Base-by-base conservation (phyloP, 1,139 yeast species). In the Diutina siamensis region DNA sequence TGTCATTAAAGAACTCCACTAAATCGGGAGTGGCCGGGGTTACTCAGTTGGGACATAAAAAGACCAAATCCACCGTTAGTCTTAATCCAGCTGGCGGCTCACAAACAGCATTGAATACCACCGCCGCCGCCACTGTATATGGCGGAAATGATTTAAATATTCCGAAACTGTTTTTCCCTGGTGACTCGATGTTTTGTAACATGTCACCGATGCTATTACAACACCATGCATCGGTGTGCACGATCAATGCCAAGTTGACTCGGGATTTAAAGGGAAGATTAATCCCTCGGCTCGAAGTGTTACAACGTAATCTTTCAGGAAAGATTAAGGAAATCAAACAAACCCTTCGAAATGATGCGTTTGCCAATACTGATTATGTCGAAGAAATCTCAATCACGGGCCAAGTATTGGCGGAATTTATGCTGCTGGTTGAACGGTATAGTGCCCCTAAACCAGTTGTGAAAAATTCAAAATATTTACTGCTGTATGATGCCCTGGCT, bases 311-410 rank as follows among this genome's bases (percentile, higher is more conserved):
- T 50, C 59, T 71, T 41, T 54, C 63, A 20, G 50, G 54, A 48
- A 71, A 71, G 49, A 71, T 71, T 52, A 69, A 68, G 50, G 76
- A 71, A 52, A 70, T 71, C 52, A 67, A 57, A 52, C 57, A 66
- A 2, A 62, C 70, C 36, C 59, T 71, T 51, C 67, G 63, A 45
- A 70, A 71, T 52, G 75, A 71, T 20, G 61, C 72, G 1, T 71
- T 71, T 55, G 67, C 71, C 25, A 70, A 68, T 52, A 55, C 62
- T 31, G 60, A 61, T 4, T 55, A 70, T 35, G 54, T 62, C 17
- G 67, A 59, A 45, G 75, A 71, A 50, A 65, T 71, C 33, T 63
- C 71, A 48, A 58, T 59, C 32, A 68, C 74, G 2, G 76, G 76
- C 2, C 56, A 61, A 44, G 53, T 61, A 4, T 55, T 71, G 47